Conservation (phyloP, 2,329 filamentous ascomycete species). For the Magnaporthiopsis rhizophila region DNA sequence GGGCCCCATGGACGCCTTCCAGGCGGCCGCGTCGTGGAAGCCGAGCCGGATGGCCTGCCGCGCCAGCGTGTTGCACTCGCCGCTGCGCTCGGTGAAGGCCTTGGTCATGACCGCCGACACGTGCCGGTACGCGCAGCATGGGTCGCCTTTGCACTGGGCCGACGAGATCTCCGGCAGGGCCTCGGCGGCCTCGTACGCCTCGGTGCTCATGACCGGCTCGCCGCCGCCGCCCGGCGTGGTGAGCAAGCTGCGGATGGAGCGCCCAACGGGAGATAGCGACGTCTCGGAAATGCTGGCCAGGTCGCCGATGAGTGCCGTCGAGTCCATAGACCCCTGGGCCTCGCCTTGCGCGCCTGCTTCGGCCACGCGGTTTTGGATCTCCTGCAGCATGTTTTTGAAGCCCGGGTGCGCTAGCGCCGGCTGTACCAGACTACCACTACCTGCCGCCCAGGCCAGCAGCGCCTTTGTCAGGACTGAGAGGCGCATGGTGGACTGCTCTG, state of each 20-base stretch:
- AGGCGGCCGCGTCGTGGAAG: conserved; percentile 38
- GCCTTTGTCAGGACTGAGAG: not conserved
- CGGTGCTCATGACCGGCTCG: conserved; percentile 13
- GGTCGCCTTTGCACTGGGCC: conserved; percentile 17
- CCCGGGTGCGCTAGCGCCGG: not conserved
- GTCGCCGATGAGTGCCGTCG: conserved; percentile 33
- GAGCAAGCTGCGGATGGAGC: conserved; percentile 31
- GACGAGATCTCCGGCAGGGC: conserved; percentile 16
- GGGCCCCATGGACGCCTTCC: conserved; percentile 23
- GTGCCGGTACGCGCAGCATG: conserved; percentile 28
- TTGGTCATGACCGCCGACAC: conserved; percentile 26
- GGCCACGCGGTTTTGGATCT: not conserved
- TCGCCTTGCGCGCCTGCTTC: too few species aligned
- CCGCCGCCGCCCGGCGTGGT: conserved; percentile 14
- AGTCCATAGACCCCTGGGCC: conserved; percentile 18
- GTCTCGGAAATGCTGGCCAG: conserved; percentile 22
- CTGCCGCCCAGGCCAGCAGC: not conserved
- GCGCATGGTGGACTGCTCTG: not conserved
- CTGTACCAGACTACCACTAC: not conserved
- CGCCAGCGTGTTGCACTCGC: conserved; percentile 28
- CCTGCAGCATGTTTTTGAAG: not conserved
- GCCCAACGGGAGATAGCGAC: conserved; percentile 25
- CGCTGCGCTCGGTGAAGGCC: conserved; percentile 22
- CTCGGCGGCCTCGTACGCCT: conserved; percentile 14
- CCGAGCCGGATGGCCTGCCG: conserved; percentile 34